phyloP scores from a whole-genome alignment of 148 eudicot genomes.

The Spergularia marina region DNA sequence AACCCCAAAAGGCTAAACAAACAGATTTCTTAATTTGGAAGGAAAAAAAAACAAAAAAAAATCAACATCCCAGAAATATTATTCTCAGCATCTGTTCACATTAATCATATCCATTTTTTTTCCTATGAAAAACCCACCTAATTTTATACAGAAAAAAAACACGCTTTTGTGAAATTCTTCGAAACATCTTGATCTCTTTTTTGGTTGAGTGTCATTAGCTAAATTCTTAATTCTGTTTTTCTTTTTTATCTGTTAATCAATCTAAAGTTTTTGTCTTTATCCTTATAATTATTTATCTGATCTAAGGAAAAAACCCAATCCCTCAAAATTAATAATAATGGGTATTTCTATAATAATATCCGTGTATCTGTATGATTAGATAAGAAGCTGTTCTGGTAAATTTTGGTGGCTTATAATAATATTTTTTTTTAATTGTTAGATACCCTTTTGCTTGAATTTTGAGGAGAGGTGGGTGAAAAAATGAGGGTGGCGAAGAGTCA shows the following conservation, averaged over 20 bases:
- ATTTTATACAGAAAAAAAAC: neutral
- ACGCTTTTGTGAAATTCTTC: neutral
- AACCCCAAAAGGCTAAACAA: too few species aligned
- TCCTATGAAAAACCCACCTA: neutral
- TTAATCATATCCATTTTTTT: neutral
- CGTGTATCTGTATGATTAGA: neutral
- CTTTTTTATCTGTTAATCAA: neutral
- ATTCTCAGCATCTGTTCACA: neutral
- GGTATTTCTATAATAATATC: conserved; percentile 4
- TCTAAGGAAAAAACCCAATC: too few species aligned
- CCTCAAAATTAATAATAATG: neutral
- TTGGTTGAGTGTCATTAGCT: neutral
- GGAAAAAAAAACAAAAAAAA: neutral
- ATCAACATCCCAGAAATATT: neutral
- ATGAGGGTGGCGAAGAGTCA: conserved; percentile 48
- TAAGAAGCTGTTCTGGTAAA: neutral
- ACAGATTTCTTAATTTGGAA: neutral
- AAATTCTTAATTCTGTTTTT: neutral
- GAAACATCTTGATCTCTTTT: neutral
- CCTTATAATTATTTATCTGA: neutral
- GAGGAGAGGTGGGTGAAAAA: neutral
- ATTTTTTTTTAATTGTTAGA: neutral
- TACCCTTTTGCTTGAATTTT: conserved; percentile 1
- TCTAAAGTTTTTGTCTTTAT: neutral
- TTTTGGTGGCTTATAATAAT: neutral